Evolutionary conservation across 2,329 filamentous ascomycete species (phyloP).

Genomic region (Tricladium varicosporioides): DNA sequence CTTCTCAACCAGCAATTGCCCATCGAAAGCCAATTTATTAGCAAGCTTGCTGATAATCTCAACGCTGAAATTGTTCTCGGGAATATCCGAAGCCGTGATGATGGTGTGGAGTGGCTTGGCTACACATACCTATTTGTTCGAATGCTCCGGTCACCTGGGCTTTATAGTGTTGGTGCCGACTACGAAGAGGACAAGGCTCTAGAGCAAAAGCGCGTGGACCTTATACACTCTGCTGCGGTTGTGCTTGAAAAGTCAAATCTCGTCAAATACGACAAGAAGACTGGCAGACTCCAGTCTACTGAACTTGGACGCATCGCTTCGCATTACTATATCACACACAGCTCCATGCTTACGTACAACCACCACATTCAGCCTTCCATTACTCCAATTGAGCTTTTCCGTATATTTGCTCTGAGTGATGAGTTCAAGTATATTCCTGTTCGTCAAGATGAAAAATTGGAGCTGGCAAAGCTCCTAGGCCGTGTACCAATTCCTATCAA

Average conservation of each 20-base stretch:
- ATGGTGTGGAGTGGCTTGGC: slow-evolving; percentile 97
- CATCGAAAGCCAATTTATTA: slow-evolving; percentile 94
- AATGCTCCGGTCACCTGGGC: slow-evolving; percentile 90
- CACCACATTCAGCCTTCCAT: slow-evolving; percentile 91
- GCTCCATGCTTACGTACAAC: slow-evolving; percentile 96
- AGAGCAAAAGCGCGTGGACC: slow-evolving; percentile 95
- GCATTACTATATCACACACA: slow-evolving; percentile 97
- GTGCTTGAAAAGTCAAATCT: slow-evolving; percentile 85
- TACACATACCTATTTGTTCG: slow-evolving; percentile 98
- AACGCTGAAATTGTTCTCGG: slow-evolving; percentile 96
- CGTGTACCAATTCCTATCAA: slow-evolving; percentile 95
- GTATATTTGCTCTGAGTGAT: slow-evolving; percentile 91
- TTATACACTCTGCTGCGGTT: slow-evolving; percentile 89
- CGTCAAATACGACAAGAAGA: slow-evolving; percentile 93
- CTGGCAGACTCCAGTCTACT: slow-evolving; percentile 82
- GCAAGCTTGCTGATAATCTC: slow-evolving; percentile 89
- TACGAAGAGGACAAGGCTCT: slow-evolving; percentile 90
- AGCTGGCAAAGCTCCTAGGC: slow-evolving; percentile 85
- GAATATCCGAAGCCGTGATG: slow-evolving; percentile 86
- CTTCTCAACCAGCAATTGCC: slow-evolving; percentile 95
- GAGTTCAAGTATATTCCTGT: slow-evolving; percentile 99
- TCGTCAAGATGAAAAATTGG: slow-evolving; percentile 94
- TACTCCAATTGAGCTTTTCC: slow-evolving; percentile 92
- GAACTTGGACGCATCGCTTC: slow-evolving; percentile 94
- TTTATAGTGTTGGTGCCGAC: slow-evolving; percentile 94